Conservation (phyloP, 1,284 basidiomycete genomes). For the Schizophyllum amplum region DNA sequence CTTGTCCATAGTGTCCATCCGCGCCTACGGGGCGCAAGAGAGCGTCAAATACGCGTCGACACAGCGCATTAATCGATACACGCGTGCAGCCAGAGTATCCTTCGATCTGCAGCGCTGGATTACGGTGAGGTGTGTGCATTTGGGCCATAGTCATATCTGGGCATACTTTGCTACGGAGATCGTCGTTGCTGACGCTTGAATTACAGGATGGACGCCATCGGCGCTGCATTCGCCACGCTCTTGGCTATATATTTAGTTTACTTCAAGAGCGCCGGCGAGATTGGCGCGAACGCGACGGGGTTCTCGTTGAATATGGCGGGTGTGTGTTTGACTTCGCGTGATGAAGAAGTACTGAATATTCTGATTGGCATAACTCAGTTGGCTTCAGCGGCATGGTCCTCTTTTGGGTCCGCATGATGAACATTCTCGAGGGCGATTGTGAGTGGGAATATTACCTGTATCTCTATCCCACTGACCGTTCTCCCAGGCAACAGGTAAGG, state of each 20-base stretch:
- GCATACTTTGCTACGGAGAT: no score
- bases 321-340: neutral
- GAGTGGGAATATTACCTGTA: constrained; percentile 1
- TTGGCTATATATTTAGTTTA: constrained; percentile 50
- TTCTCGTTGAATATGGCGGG: constrained; percentile 45
- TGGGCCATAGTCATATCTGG: no score
- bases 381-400: constrained; percentile 49
- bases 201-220: constrained; percentile 42
- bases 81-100: constrained; percentile 36
- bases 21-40: constrained; percentile 48
- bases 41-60: constrained; percentile 37
- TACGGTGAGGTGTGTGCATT: neutral
- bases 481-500: neutral
- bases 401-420: constrained; percentile 43
- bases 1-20: constrained; percentile 37
- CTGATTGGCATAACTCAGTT: constrained; percentile 17
- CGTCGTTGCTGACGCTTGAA: constrained; percentile 17
- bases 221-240: constrained; percentile 41
- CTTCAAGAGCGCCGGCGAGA: constrained; percentile 22
- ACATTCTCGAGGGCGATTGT: constrained; percentile 55
- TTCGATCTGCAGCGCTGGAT: constrained; percentile 58
- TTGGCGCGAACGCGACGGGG: constrained; percentile 40
- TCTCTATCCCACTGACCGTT: constrained; percentile 2
- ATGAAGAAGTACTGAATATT: no score
- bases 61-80: constrained; percentile 39